Evolutionary conservation across 345 rosid genomes (phyloP).

Genomic region (Clausena lansium): DNA sequence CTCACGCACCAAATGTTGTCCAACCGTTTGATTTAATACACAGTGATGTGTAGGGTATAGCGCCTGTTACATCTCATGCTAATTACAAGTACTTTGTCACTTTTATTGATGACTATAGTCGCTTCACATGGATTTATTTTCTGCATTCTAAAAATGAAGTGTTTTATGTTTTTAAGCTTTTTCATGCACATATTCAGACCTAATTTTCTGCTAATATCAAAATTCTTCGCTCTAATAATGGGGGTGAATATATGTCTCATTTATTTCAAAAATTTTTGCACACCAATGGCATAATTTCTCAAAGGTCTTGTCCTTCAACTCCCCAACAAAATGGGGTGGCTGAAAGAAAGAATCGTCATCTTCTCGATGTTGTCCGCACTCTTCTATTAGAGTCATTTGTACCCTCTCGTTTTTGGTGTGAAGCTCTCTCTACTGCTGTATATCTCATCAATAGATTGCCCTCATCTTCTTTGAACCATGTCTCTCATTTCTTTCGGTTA

Average conservation of each 20-base stretch:
- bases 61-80: background rate
- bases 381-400: background rate
- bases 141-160: background rate
- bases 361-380: background rate
- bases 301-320: background rate
- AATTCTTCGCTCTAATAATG: background rate
- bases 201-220: no score
- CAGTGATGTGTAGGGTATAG: background rate
- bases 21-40: background rate
- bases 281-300: background rate
- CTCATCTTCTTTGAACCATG: background rate
- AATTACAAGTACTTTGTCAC: constrained; percentile 4
- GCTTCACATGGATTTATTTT: background rate
- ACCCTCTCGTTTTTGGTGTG: background rate
- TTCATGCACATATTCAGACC: background rate
- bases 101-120: background rate
- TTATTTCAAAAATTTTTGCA: background rate
- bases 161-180: background rate
- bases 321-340: background rate
- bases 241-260: background rate
- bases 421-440: background rate
- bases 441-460: background rate
- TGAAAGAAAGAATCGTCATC: background rate
- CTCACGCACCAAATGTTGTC: background rate
- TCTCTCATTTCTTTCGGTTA: background rate